Base-by-base conservation (phyloP, 768 basidiomycete species). In the Podaxis sp. region DNA sequence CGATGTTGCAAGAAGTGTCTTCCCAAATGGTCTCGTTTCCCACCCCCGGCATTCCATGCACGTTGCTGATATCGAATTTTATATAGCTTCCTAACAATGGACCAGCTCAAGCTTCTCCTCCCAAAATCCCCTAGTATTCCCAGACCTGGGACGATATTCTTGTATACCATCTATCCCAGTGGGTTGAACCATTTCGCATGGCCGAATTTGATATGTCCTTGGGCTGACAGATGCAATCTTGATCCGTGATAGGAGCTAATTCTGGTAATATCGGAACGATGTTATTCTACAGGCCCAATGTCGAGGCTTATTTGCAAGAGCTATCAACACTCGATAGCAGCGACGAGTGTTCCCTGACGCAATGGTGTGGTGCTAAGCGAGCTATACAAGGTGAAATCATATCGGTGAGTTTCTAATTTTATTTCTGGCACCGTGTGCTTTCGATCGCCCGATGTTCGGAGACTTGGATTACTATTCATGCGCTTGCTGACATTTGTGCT, bases 1-100 rank as follows among this genome's bases (percentile, higher is more conserved):
- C 73, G 78, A 38, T 75, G 75, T 54, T 80, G 79, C 64, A 70
- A 68, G 46, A 68, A 67, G 40, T 80, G 79, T 52, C 62, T 77
- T 4, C 66, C 69, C 54, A 68, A 70, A 52, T 57, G 72, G 79
- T 80, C 73, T 64, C 2, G 9, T 52, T 12, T 52, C 17, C 19
- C 38, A 55, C 28, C 22, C 22, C 13, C 5, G 26, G 24, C 39
- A 22, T 3, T 33, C 13, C 30, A 49, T 24, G 24, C 40, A 9
- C 6, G 5, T 36, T 36, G 39, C 22, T 57, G 44, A 12, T 6
- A 9, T 33, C 33, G 52, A 49, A 22, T 13, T 12, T 62, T 17
- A 33, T 15, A 46, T 53, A 78, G 77, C 46, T 78, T 76, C 61
- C 64, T 73, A 8, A 65, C 74, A 13, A 71, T 71, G 54, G 71